phyloP scores from a whole-genome alignment of 345 rosid species.

The Nephelium lappaceum region DNA sequence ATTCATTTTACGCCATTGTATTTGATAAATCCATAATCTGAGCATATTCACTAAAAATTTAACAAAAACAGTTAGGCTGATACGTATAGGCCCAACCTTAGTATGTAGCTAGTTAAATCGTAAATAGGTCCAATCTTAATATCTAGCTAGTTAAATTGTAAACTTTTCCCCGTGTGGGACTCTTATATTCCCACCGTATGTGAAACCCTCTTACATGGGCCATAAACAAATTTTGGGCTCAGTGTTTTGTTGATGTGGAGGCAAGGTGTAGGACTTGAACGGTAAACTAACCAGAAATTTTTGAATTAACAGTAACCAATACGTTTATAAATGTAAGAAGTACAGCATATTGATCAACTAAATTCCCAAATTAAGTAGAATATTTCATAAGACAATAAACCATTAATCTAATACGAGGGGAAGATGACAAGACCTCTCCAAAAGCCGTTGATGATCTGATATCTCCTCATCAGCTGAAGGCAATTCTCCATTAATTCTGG shows the following conservation, averaged over 20 bases:
- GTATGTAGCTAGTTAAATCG: not conserved
- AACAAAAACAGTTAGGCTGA: not conserved
- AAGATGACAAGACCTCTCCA: constrained; percentile 44
- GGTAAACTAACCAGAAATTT: not conserved
- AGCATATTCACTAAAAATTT: not conserved
- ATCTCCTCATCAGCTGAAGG: constrained; percentile 63
- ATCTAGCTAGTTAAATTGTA: not conserved
- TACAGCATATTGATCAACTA: not conserved
- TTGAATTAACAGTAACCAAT: not conserved
- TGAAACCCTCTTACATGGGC: not conserved
- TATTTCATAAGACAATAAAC: not conserved
- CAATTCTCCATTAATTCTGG: constrained; percentile 64
- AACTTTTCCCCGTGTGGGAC: not conserved
- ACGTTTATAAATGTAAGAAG: not conserved
- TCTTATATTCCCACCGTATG: not conserved
- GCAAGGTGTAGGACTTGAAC: not conserved
- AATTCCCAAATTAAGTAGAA: not conserved
- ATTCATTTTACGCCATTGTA: not conserved
- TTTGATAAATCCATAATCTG: not conserved
- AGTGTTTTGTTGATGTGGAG: not conserved
- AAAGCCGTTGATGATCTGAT: constrained; percentile 70
- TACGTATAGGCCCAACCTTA: not conserved
- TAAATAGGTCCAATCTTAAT: not conserved
- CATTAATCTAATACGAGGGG: not conserved
- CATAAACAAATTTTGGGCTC: not conserved